A percentile compares a stretch with the other conserved stretches of the same genome.
These are phyloP conservation scores for Aspergillus phoenicis DNA, from an alignment of 2,329 filamentous ascomycete species.

Conservation along the genomic window DNA sequence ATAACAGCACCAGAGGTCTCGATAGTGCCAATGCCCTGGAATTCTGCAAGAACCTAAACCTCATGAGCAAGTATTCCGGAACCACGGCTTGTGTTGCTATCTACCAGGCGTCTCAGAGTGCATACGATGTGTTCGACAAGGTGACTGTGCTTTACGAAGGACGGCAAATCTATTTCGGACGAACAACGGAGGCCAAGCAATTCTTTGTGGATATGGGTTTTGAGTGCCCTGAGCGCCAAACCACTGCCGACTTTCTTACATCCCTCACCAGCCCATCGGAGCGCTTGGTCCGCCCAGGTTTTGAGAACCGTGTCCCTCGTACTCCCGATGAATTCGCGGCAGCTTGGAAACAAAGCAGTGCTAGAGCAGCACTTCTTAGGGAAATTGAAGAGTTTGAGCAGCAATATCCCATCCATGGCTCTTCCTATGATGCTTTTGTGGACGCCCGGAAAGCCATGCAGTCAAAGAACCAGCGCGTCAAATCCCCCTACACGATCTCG, in stretches of 20 bases:
- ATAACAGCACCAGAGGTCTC: slow-evolving; percentile 53
- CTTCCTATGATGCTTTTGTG: slow-evolving; percentile 40
- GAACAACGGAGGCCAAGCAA: slow-evolving; percentile 56
- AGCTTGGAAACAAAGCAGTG: slow-evolving; percentile 54
- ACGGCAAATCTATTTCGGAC: slow-evolving; percentile 72
- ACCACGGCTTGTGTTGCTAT: slow-evolving; percentile 53
- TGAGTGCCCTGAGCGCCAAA: slow-evolving; percentile 66
- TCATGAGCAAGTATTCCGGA: slow-evolving; percentile 54
- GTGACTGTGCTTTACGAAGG: slow-evolving; percentile 70
- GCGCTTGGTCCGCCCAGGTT: slow-evolving; percentile 57
- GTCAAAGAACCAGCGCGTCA: slow-evolving; percentile 53
- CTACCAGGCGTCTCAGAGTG: slow-evolving; percentile 50
- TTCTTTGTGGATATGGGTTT: slow-evolving; percentile 71
- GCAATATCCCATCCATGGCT: slow-evolving; percentile 29
- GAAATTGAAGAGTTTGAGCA: slow-evolving; percentile 44
- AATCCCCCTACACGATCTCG: slow-evolving; percentile 80
- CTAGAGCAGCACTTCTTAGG: slow-evolving; percentile 39
- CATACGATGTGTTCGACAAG: slow-evolving; percentile 62
- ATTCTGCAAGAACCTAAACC: slow-evolving; percentile 56
- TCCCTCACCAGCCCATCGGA: slow-evolving; percentile 66
- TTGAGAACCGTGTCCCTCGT: slow-evolving; percentile 63
- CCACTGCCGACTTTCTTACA: slow-evolving; percentile 68
- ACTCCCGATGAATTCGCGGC: slow-evolving; percentile 68
- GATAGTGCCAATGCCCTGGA: slow-evolving; percentile 60
- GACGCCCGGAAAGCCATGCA: slow-evolving; percentile 40